A percentile compares a stretch with the other conserved stretches of the same genome.
These are phyloP conservation scores for Brassica cretica DNA, from an alignment of 345 rosid genomes.

Conservation along the genomic window DNA sequence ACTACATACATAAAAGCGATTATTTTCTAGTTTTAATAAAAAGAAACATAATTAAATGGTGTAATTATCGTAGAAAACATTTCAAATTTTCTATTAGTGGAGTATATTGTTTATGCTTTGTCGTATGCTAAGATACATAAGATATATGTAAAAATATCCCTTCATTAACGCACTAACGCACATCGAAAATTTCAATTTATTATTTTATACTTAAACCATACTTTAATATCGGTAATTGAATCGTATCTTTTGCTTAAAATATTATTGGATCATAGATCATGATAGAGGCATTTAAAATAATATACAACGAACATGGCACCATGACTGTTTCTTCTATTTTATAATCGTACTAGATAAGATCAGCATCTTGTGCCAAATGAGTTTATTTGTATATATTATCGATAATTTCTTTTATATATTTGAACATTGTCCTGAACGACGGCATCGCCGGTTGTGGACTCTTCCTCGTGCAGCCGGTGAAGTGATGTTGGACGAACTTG, in stretches of 20 bases:
- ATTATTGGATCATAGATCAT: slow-evolving; percentile 16
- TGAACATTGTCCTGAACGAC: no score
- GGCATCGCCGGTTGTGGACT: no score
- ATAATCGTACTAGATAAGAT: slow-evolving; percentile 20
- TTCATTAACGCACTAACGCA: slow-evolving; percentile 38
- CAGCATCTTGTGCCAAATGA: no score
- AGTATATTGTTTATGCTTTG: neutral
- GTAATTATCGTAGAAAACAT: neutral
- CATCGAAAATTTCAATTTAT: slow-evolving; percentile 5
- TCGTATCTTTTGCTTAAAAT: slow-evolving; percentile 21
- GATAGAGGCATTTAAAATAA: slow-evolving; percentile 15
- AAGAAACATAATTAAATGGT: neutral
- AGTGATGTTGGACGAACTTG: no score
- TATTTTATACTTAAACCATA: slow-evolving; percentile 1
- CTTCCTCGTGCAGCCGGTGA: no score
- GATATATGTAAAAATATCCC: slow-evolving; percentile 14
- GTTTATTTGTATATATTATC: no score
- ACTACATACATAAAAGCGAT: neutral
- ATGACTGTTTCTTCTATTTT: slow-evolving; percentile 31
- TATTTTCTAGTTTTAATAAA: neutral
- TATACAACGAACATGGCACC: slow-evolving; percentile 40
- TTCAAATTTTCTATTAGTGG: neutral
- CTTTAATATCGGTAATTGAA: slow-evolving; percentile 13
- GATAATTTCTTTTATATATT: no score
- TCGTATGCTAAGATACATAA: slow-evolving; percentile 21